Evolutionary conservation across 23 red algal genomes (phyloP), one percentile per base, ranked within the genome.

Genomic region (Agarophyton chilense): DNA sequence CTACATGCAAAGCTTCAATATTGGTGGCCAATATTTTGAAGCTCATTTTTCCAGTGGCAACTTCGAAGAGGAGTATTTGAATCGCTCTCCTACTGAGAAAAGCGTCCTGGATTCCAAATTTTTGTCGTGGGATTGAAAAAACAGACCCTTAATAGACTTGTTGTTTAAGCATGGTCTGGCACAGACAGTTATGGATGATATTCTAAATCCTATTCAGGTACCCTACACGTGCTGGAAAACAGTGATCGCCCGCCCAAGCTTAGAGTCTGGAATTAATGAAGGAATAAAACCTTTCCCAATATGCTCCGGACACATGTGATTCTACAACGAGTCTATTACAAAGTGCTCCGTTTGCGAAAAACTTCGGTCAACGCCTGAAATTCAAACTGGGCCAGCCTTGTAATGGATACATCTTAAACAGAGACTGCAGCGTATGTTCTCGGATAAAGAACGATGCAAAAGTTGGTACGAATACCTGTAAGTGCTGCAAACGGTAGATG

Each of bases 211-310:
- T 29, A 49, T 76, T 29, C 40, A 76, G 12, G 36, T 39, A 29
- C 71, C 71, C 1, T 76, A 76, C 18, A 76, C 44, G 22, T 51
- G 43, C 10, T 76, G 71, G 71, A 76, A 76, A 49, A 76, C 71
- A 2, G 22, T 76, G 2, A 6, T 52, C 8, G 21, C 36, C 25
- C 71, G 47, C 39, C 2, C 47, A 2, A 6, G 2, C 6, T 11
- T 25, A 41, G 71, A 76, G 17, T 76, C 71, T 10, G 41, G 71
- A 2, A 76, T 76, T 1, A 2, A n/a, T 19, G 71, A 47, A 12
- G 38, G 2, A 7, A 29, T 49, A 1, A 47, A 39, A 21, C 14
- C 6, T 10, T 76, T 51, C 21, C 43, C 71, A 5, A 52, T 76
- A 29, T 76, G 71, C 47, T 21, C 71, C 17, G 71, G 71, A 31